A percentile compares a stretch with the other conserved stretches of the same genome.
Conservation (phyloP, 164 flowering plant genomes). For the Cinnamomum chago region DNA sequence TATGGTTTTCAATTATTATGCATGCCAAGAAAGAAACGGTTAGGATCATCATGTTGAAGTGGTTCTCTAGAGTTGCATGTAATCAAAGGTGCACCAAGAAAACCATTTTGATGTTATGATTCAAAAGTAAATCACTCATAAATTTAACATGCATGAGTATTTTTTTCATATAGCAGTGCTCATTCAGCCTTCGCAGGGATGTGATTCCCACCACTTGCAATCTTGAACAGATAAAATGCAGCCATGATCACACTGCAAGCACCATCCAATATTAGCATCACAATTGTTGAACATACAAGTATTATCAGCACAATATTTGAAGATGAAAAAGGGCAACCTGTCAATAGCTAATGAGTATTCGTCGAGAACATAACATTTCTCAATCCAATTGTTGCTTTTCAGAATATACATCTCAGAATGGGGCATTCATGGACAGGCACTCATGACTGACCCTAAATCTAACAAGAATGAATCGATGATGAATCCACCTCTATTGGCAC, state of each 20-base stretch:
- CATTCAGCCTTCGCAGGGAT: conserved; percentile 24
- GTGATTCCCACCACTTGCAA: conserved; percentile 26
- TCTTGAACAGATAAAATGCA: conserved; percentile 25
- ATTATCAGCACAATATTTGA: background rate
- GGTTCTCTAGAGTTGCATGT: no score
- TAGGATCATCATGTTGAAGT: no score
- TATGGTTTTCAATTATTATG: no score
- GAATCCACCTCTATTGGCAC: no score
- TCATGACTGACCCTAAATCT: no score
- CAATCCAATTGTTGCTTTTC: no score
- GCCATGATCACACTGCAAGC: conserved; percentile 26
- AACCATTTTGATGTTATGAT: no score
- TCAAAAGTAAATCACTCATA: background rate
- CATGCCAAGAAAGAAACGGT: no score
- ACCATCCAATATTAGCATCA: background rate
- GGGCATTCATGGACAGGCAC: no score
- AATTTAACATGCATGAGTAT: background rate
- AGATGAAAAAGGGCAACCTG: background rate
- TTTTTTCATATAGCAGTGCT: background rate
- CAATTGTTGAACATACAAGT: background rate
- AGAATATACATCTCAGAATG: no score
- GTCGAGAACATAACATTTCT: background rate
- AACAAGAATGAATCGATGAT: no score
- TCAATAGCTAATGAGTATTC: background rate
- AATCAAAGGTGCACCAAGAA: no score